Conservation (phyloP, 352 stramenopile species). For the Thraustotheca clavata region DNA sequence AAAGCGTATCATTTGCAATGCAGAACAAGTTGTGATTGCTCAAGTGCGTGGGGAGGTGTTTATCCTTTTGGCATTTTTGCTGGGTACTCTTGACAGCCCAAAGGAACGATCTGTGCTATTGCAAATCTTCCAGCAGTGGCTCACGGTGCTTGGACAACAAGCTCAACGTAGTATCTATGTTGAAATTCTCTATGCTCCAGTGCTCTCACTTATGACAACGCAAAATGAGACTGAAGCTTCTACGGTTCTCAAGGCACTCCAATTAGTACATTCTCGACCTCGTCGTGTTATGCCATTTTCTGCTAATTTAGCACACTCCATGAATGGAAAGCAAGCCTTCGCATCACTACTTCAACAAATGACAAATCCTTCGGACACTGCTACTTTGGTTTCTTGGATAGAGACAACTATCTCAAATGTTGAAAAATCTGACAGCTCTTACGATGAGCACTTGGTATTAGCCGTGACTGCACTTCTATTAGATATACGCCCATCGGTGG, state of each 20-base stretch:
- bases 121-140: background rate
- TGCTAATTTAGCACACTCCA: slow-evolving; percentile 21
- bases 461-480: slow-evolving; percentile 6
- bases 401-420: background rate
- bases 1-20: background rate
- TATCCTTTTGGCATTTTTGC: slow-evolving; percentile 3
- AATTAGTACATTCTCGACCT: background rate
- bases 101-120: background rate
- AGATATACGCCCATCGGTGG: background rate
- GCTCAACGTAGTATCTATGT: slow-evolving; percentile 34
- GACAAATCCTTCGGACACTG: background rate
- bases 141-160: background rate
- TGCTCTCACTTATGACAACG: slow-evolving; percentile 37
- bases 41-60: background rate
- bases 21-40: background rate
- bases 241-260: slow-evolving; percentile 8
- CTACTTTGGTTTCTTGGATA: background rate
- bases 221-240: slow-evolving; percentile 30
- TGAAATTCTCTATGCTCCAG: slow-evolving; percentile 45
- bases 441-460: background rate
- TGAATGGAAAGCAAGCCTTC: background rate
- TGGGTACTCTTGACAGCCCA: background rate
- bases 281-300: slow-evolving; percentile 10
- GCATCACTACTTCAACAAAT: background rate
- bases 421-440: background rate